phyloP scores from a whole-genome alignment of 305 asterid genomes.

The Euphrasia arctica region DNA sequence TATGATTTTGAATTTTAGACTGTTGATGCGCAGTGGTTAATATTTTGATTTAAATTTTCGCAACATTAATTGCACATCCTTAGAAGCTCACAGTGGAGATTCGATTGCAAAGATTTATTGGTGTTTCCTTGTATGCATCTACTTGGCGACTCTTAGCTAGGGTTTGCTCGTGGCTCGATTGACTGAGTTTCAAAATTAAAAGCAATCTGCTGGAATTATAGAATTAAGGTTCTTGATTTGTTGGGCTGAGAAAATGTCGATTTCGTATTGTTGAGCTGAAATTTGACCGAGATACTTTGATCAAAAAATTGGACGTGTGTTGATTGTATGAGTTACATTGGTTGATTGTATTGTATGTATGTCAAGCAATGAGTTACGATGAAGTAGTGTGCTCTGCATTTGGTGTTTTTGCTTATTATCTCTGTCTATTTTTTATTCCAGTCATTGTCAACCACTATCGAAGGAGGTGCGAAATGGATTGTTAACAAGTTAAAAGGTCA shows the following conservation, averaged over 20 bases:
- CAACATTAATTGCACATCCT: no score
- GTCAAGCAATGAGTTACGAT: not conserved
- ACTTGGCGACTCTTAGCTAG: no score
- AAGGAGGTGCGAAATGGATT: conserved; percentile 80
- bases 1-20: not conserved
- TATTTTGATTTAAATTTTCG: not conserved
- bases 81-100: conserved; percentile 19
- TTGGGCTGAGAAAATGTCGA: not conserved
- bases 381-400: not conserved
- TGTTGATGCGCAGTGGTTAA: conserved; percentile 1
- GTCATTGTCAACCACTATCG: conserved; percentile 61
- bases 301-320: not conserved
- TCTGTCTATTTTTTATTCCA: conserved; percentile 34
- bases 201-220: not conserved
- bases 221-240: not conserved
- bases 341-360: not conserved
- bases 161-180: conserved; percentile 9
- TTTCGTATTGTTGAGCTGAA: no score
- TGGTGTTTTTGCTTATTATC: conserved; percentile 9
- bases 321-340: not conserved
- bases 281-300: no score
- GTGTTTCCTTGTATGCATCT: not conserved
- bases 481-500: conserved; percentile 77
- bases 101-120: not conserved
- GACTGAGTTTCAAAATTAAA: not conserved